These are phyloP conservation scores for Glomus cerebriforme DNA, from an alignment of 192 early-diverging fungal species.

Conservation along the genomic window DNA sequence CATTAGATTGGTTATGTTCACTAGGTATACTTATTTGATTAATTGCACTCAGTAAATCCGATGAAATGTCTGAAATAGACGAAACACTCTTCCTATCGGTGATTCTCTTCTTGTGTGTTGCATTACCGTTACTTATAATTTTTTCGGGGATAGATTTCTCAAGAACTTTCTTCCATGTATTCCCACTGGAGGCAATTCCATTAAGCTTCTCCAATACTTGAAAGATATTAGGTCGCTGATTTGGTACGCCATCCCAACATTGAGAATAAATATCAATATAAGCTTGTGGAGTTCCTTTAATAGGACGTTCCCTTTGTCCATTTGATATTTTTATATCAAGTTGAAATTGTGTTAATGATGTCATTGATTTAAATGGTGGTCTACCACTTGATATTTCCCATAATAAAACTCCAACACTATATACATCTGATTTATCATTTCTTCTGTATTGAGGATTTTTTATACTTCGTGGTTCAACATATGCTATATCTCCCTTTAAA, in stretches of 20 bases:
- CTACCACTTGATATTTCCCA: conserved; percentile 24
- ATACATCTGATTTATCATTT: conserved; percentile 7
- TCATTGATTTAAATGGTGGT: neutral
- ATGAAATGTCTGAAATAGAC: neutral
- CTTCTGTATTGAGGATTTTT: neutral
- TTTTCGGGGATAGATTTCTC: neutral
- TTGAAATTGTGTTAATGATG: neutral
- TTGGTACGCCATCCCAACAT: conserved; percentile 23
- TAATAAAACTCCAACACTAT: conserved; percentile 10
- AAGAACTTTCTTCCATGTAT: neutral
- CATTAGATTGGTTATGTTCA: no score
- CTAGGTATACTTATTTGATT: neutral
- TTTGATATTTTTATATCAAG: neutral
- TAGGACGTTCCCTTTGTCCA: conserved; percentile 15
- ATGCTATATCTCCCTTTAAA: neutral
- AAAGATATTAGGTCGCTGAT: conserved; percentile 27
- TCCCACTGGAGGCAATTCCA: neutral
- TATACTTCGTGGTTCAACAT: neutral
- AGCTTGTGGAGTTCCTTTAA: conserved; percentile 21
- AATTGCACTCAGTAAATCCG: neutral
- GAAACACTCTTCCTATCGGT: neutral
- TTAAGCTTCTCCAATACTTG: conserved; percentile 18
- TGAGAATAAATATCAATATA: conserved; percentile 25
- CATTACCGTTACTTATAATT: no score
- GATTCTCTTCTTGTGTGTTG: neutral